Evolutionary conservation across 176 grass and related monocot species (phyloP), one percentile per base, ranked within the genome.

Genomic region (Aechmea fasciata): DNA sequence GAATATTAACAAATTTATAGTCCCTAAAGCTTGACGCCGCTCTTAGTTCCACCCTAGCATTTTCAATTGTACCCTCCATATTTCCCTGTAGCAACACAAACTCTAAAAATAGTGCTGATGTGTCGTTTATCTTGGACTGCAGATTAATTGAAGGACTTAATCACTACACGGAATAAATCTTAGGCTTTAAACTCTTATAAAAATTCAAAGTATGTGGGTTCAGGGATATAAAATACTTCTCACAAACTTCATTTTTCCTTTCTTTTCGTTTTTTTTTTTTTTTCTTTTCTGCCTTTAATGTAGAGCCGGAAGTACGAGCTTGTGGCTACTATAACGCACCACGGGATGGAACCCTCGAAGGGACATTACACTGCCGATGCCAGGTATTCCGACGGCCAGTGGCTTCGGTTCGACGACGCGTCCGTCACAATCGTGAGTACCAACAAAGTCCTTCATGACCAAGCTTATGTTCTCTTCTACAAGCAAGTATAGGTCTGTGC

Each of bases 391-490:
- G 70, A 57, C 5, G 77, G 84, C 26, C 79, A 81, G 55, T 97
- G 94, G 94, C 81, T 97, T 68, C 84, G 66, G 12, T 97, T 87
- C 2, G 89, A 97, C n/a, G 94, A 97, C 52, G 72, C 65, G 9
- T 55, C 69, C 1, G 86, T 90, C 47, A 63, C 33, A 5, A 75
- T 80, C 14, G 59, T 93, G 9, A 51, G 29, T 11, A 28, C 63
- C 73, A 83, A 87, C 49, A 80, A 81, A 57, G 86, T 93, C 51
- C 79, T 97, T 79, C 86, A 90, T 66, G 87, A 93, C 52, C 84
- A 83, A 64, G 89, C 89, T 11, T 97, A 97, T 71, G 71, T 93
- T 69, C 73, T 97, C 57, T 97, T 97, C 73, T 97, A 97, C 79
- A 85, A 90, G 52, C 94, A 87, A 92, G 15, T 83, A 52, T 85